Evolutionary conservation across 1,139 yeast species (phyloP).

Genomic region (Diutina neorugosa): DNA sequence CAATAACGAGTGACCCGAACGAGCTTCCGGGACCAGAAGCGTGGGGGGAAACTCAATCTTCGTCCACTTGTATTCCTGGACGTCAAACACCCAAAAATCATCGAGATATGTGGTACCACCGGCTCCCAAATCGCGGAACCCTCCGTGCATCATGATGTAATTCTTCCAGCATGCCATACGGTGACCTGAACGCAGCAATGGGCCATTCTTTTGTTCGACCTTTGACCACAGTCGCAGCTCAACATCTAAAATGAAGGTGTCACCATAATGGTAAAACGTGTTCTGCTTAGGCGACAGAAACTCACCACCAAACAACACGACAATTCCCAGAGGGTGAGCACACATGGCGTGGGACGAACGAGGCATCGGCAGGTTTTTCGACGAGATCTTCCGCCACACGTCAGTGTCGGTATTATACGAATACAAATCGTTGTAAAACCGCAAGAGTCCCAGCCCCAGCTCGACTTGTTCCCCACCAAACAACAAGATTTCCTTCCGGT

Average conservation of each 20-base stretch:
- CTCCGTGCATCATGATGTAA: slow-evolving; percentile 75
- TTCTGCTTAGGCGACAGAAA: slow-evolving; percentile 94
- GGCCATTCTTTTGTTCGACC: slow-evolving; percentile 63
- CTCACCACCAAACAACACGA: slow-evolving; percentile 89
- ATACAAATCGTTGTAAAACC: slow-evolving; percentile 72
- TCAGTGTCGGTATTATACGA: slow-evolving; percentile 68
- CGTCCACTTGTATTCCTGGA: slow-evolving; percentile 80
- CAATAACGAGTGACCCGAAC: slow-evolving; percentile 86
- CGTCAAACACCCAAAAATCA: slow-evolving; percentile 90
- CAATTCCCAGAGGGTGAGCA: slow-evolving; percentile 81
- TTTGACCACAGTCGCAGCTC: slow-evolving; percentile 84
- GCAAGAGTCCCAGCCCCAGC: slow-evolving; percentile 33
- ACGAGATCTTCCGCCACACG: slow-evolving; percentile 67
- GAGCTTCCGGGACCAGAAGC: slow-evolving; percentile 74
- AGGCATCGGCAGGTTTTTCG: slow-evolving; percentile 85
- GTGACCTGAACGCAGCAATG: slow-evolving; percentile 86
- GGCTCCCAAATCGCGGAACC: slow-evolving; percentile 81
- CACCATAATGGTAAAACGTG: slow-evolving; percentile 93
- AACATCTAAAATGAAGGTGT: slow-evolving; percentile 86
- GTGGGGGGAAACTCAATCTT: slow-evolving; percentile 81
- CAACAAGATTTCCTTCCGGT: slow-evolving; percentile 67
- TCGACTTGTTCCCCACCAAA: slow-evolving; percentile 80
- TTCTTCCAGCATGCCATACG: slow-evolving; percentile 88
- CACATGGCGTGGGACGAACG: slow-evolving; percentile 92
- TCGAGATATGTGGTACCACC: slow-evolving; percentile 63